Evolutionary conservation across 768 basidiomycete genomes (phyloP), one percentile per base, ranked within the genome.

Genomic region (Boletus sp.): DNA sequence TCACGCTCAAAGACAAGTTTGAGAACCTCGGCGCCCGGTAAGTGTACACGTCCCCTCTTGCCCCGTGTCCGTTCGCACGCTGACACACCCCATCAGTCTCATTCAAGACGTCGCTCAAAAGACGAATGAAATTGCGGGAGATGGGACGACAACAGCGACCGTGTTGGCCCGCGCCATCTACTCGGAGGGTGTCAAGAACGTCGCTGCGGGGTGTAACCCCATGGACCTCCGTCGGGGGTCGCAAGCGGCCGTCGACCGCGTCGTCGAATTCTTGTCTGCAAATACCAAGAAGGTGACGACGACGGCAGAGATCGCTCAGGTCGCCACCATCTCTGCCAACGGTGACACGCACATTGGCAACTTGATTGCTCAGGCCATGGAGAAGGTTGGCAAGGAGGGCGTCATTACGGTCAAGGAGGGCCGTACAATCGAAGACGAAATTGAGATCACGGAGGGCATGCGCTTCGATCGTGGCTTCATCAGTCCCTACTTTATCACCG

Each of bases 321-420:
- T 98, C 61, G 95, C 95, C n/a, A 98, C 95, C 64, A 96, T 97
- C 73, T 89, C 87, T 28, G 85, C 91, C 11, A 84, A 84, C 55
- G 80, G 83, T 36, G 96, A 98, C 76, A 80, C 75, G 1, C 94
- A 98, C 70, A 81, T 99, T 60, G 95, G 96, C 45, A 87, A 87
- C 71, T 83, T 99, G 68, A 98, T 98, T 73, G 95, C 96, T 6
- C 92, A 93, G 70, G 96, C 96, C 1, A 99, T 98, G 96, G 96
- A 98, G 77, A 97, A 97, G 75, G 96, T 98, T 58, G 96, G 96
- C 71, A 97, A 96, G 80, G 96, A 99, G 77, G 96, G 96, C 73
- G 96, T 98, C 69, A 98, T 99, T 80, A 98, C 96, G 49, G 95
- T 99, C 73, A 99, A 98, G 81, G 96, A 99, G 75, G 96, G 96